Evolutionary conservation across 1,284 basidiomycete species (phyloP).

Genomic region (Sporisorium reilianum): DNA sequence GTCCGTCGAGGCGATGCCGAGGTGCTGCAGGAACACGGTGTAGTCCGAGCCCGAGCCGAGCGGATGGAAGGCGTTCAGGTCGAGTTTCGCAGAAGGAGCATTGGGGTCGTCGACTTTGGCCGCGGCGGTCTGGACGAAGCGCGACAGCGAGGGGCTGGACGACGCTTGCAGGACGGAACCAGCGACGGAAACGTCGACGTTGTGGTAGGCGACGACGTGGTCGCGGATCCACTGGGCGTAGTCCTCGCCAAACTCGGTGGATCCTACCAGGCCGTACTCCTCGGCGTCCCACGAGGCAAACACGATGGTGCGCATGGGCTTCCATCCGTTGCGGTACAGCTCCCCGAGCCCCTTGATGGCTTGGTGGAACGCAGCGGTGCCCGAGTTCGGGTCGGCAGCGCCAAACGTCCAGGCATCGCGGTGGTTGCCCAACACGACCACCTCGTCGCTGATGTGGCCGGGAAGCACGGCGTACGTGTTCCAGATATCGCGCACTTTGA

Average conservation of each 20-base stretch:
- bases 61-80: conserved; percentile 36
- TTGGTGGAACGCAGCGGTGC: conserved; percentile 87
- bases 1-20: conserved; percentile 70
- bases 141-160: conserved; percentile 82
- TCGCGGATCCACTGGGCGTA: conserved; percentile 82
- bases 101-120: conserved; percentile 72
- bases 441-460: conserved; percentile 83
- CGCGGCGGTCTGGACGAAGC: conserved; percentile 78
- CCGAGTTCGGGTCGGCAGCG: conserved; percentile 84
- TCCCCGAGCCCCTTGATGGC: conserved; percentile 83
- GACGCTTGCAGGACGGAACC: conserved; percentile 76
- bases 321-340: conserved; percentile 83
- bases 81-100: conserved; percentile 19
- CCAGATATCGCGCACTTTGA: conserved; percentile 71
- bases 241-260: conserved; percentile 90
- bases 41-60: conserved; percentile 76
- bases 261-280: conserved; percentile 89
- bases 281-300: conserved; percentile 93
- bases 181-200: conserved; percentile 79
- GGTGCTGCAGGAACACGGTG: conserved; percentile 78
- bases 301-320: conserved; percentile 86
- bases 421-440: conserved; percentile 80
- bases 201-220: conserved; percentile 87
- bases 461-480: conserved; percentile 91
- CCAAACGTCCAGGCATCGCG: conserved; percentile 71